phyloP scores from a whole-genome alignment of 2,329 filamentous ascomycete genomes.

The Raffaelea arxii region DNA sequence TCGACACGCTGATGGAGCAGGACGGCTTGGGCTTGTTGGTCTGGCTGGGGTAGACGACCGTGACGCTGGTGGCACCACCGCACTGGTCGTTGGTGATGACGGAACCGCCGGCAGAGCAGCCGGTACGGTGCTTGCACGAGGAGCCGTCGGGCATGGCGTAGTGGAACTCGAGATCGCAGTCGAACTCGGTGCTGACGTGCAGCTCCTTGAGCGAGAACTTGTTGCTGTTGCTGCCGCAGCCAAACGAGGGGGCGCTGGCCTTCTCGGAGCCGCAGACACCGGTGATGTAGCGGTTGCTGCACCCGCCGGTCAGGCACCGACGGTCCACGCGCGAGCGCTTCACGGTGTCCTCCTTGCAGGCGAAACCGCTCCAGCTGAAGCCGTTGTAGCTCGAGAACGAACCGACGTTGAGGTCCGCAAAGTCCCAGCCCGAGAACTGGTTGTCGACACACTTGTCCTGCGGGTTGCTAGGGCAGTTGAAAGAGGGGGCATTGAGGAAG shows the following conservation, averaged over 20 bases:
- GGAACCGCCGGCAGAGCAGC: constrained; percentile 58
- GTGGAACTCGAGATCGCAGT: constrained; percentile 74
- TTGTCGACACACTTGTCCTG: constrained; percentile 67
- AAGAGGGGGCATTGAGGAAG: constrained; percentile 33
- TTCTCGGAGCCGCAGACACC: constrained; percentile 39
- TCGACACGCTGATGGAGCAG: constrained; percentile 66
- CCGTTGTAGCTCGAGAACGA: constrained; percentile 57
- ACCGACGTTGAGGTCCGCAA: constrained; percentile 27
- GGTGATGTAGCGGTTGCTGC: constrained; percentile 58
- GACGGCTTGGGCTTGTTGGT: constrained; percentile 42
- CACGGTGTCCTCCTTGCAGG: constrained; percentile 48
- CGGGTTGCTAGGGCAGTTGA: constrained; percentile 59
- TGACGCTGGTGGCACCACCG: constrained; percentile 78
- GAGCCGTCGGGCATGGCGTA: constrained; percentile 79
- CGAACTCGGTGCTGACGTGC: constrained; percentile 63
- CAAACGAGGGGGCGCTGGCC: constrained; percentile 47
- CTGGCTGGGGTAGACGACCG: constrained; percentile 56
- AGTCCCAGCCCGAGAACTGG: constrained; percentile 56
- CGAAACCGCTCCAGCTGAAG: constrained; percentile 66
- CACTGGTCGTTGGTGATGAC: constrained; percentile 78
- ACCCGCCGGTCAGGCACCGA: constrained; percentile 41
- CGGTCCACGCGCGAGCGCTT: constrained; percentile 49
- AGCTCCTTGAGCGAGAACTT: constrained; percentile 70
- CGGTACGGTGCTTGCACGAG: constrained; percentile 66
- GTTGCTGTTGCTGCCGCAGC: constrained; percentile 30